Evolutionary conservation across 2,329 filamentous ascomycete species (phyloP), one percentile per base, ranked within the genome.

Genomic region (Chalara sp.): DNA sequence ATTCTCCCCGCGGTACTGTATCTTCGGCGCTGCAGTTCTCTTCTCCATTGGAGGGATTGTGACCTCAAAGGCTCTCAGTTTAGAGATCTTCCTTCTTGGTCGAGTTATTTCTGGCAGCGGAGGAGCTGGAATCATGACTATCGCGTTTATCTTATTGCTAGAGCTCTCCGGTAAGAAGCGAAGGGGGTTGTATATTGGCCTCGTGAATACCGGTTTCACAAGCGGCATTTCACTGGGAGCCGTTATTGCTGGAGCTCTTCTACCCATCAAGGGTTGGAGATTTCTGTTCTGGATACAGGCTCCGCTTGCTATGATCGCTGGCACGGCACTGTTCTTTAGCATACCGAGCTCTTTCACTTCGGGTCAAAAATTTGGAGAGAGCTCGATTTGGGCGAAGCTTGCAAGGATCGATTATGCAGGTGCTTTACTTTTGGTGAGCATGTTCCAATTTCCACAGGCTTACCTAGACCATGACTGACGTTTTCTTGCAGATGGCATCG

Each of bases 111-210:
- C 81, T 3, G 89, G 89, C 0, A 65, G 81, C 6, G 89, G 87
- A 1, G 83, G 78, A 12, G 84, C 84, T 2, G 86, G 87, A 0
- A 77, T 89, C 45, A 80, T 89, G 69, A 84, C 85, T 0, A 76
- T 91, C 6, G 78, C 83, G 1, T 80, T 89, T 44, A 88, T 95
- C 45, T 72, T 92, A 28, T 81, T 88, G 0, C 75, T 93, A n/a
- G 84, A 92, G 63, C 70, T 93, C 54, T 79, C 83, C 0, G 80
- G 76, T 28, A 79, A 81, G 54, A 81, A 80, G 56, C 75, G 80
- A 5, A 75, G 89, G 51, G 89, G 89, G 0, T 56, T 93, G 21
- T 87, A 83, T 50, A 79, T 95, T 54, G 89, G 87, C 1, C 67
- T 89, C 40, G 74, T 88, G 21, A 93, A 92, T 60, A 76, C 83